Evolutionary conservation across 129 eudicot species (phyloP), one percentile per base, ranked within the genome.

Genomic region (Flaveria bidentis): DNA sequence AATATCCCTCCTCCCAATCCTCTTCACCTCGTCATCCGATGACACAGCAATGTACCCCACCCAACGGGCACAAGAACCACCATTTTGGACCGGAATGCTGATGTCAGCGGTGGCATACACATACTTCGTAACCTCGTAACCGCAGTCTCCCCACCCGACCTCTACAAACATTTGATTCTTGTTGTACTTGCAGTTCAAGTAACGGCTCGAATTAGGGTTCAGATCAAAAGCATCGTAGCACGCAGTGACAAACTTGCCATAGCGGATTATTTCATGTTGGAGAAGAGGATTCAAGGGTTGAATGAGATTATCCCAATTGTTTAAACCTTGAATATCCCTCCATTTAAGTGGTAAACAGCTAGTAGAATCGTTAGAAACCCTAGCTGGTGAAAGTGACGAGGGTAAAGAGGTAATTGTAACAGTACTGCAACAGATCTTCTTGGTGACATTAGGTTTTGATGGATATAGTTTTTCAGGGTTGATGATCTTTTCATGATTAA

Each of bases 211-310:
- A 42, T 42, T 42, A 4, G 89, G 88, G 69, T 87, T 81, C 12
- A 89, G 80, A 52, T 89, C 96, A 61, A 87, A 89, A 6, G 89
- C 96, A 16, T 85, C 76, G 56, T 89, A 89, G 61, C 91, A 86
- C 0, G 88, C 88, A 0, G 82, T 52, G 2, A 89, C 91, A 3
- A 89, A 89, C 69, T 76, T 87, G 0, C 89, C 91, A 36, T 89
- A 87, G 2, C 96, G 88, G 28, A 89, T 74, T 60, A 89, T 87
- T 78, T 89, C 96, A 3, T 11, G 55, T 28, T 83, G 87, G 61
- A 89, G 88, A 66, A 89, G 88, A 55, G 89, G 87, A 63, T 85
- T 80, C 60, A 89, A 72, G 46, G 96, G 96, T 9, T 87, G 80
- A 6, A 83, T 80, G 11, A 87, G 86, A 82, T 85, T 44, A 56